phyloP scores from a whole-genome alignment of 1,139 yeast genomes.

The Suhomyces wounanorum region DNA sequence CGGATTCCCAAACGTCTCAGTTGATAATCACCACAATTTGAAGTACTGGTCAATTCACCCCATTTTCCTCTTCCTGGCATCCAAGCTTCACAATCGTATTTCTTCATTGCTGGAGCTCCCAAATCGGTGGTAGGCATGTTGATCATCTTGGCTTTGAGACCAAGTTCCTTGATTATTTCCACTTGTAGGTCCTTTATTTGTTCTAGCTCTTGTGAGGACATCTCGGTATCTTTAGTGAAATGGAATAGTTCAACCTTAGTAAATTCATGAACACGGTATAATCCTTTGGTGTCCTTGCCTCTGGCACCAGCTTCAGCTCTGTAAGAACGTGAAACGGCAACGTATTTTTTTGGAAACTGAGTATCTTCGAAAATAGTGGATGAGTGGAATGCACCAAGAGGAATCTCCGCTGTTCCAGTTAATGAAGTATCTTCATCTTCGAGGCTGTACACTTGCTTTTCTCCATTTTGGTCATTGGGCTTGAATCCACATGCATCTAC shows the following conservation, averaged over 20 bases:
- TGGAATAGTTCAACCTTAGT: constrained; percentile 94
- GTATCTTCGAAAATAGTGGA: constrained; percentile 26
- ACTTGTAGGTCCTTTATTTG: constrained; percentile 65
- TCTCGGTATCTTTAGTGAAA: constrained; percentile 58
- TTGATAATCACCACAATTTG: constrained; percentile 93
- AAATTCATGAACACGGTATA: constrained; percentile 95
- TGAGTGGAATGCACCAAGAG: constrained; percentile 75
- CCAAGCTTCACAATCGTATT: constrained; percentile 96
- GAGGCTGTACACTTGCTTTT: constrained; percentile 78
- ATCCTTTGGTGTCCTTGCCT: constrained; percentile 88
- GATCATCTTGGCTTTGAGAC: constrained; percentile 76
- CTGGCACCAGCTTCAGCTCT: constrained; percentile 98
- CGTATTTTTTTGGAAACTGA: constrained; percentile 57
- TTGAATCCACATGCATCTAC: constrained; percentile 92
- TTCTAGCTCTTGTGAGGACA: constrained; percentile 56
- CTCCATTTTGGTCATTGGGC: constrained; percentile 88
- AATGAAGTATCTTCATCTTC: constrained; percentile 57
- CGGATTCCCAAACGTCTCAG: constrained; percentile 78
- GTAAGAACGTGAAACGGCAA: constrained; percentile 84
- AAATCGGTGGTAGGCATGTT: constrained; percentile 90
- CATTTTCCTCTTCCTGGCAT: constrained; percentile 95
- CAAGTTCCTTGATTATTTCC: constrained; percentile 63
- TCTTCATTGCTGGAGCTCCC: constrained; percentile 91
- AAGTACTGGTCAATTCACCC: constrained; percentile 92
- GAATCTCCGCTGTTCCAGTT: constrained; percentile 95